Conservation (phyloP, 2,329 filamentous ascomycete genomes). For the Colletotrichum lindemuthianum region DNA sequence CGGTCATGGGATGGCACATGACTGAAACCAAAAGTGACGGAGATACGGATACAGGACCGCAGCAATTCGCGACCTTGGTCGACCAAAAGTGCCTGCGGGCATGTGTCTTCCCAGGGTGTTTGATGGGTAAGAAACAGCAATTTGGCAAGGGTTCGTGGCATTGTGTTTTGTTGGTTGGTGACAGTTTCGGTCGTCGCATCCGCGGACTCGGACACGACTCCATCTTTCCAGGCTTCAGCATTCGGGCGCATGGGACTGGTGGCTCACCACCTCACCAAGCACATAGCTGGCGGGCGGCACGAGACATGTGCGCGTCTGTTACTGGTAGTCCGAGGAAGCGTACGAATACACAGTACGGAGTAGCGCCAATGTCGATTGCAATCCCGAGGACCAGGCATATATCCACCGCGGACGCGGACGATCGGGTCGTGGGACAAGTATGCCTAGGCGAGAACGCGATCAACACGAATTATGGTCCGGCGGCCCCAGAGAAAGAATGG, state of each 20-base stretch:
- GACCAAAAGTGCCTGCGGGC: neutral
- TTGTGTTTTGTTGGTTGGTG: constrained; percentile 13
- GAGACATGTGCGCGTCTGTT: constrained; percentile 4
- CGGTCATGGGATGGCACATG: no score
- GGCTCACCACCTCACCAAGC: constrained; percentile 3
- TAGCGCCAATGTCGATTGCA: neutral
- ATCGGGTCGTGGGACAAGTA: no score
- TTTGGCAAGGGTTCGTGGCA: constrained; percentile 1
- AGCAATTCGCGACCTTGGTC: no score
- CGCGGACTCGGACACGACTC: constrained; percentile 24
- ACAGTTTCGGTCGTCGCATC: constrained; percentile 10
- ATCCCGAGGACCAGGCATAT: constrained; percentile 3
- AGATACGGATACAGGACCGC: no score
- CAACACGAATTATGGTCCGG: neutral
- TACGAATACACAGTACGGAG: neutral
- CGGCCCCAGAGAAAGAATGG: neutral
- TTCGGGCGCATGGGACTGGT: constrained; percentile 24
- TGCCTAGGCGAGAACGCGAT: no score
- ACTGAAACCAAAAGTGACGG: no score
- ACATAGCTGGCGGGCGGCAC: constrained; percentile 21
- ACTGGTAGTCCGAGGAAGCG: neutral
- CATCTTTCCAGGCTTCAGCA: constrained; percentile 35
- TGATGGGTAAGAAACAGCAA: constrained; percentile 5
- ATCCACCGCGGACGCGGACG: neutral
- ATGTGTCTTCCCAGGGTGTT: constrained; percentile 3